Percentiles rank a stretch among this genome's conserved stretches.
Conservation (phyloP, 768 basidiomycete genomes). For the Cyclocybe aegerita region DNA sequence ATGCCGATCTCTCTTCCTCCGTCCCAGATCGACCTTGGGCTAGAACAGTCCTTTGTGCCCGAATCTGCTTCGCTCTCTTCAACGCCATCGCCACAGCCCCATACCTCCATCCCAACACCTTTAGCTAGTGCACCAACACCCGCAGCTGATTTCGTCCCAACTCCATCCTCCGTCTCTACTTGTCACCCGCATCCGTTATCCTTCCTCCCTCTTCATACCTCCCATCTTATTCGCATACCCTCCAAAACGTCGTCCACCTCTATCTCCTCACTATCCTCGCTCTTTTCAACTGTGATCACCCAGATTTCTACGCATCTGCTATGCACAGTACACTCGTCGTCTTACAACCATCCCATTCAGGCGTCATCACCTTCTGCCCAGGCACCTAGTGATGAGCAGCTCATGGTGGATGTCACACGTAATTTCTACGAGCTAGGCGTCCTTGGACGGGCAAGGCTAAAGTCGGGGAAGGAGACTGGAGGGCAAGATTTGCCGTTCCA, state of each 20-base stretch:
- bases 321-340: constrained; percentile 40
- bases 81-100: constrained; percentile 9
- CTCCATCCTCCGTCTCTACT: constrained; percentile 18
- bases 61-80: constrained; percentile 24
- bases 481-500: constrained; percentile 69
- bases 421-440: constrained; percentile 73
- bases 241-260: constrained; percentile 26
- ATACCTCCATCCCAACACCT: constrained; percentile 3
- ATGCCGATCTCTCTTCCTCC: constrained; percentile 41
- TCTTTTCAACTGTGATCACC: constrained; percentile 41
- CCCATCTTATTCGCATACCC: no score
- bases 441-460: constrained; percentile 51
- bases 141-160: constrained; percentile 17
- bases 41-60: constrained; percentile 32
- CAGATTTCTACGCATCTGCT: constrained; percentile 55
- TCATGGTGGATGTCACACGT: constrained; percentile 56
- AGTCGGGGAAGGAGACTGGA: constrained; percentile 29
- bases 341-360: constrained; percentile 29
- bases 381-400: constrained; percentile 23
- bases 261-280: background rate
- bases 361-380: constrained; percentile 15
- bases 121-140: background rate
- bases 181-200: constrained; percentile 53
- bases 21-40: constrained; percentile 31
- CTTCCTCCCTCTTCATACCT: constrained; percentile 24